Evolutionary conservation across 2,329 filamentous ascomycete genomes (phyloP).

Genomic region (Claviceps lovelessii): DNA sequence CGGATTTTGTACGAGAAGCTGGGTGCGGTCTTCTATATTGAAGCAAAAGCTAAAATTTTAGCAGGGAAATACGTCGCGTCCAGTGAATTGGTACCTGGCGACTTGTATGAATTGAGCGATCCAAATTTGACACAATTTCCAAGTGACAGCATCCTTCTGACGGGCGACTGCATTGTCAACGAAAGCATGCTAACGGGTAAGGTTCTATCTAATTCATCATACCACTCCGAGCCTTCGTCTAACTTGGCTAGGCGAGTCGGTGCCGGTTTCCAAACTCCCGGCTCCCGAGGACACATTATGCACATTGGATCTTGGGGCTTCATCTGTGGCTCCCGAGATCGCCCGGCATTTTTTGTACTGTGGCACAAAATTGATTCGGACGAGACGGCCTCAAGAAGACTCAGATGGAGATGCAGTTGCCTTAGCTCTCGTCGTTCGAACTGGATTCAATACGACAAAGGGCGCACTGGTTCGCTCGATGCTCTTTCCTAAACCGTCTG

Average conservation of each 20-base stretch:
- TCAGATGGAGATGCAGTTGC: constrained; percentile 79
- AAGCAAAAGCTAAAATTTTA: neutral
- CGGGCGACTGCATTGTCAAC: constrained; percentile 95
- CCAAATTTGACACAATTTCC: constrained; percentile 78
- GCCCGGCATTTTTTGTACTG: constrained; percentile 86
- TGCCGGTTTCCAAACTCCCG: constrained; percentile 86
- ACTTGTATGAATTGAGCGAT: constrained; percentile 94
- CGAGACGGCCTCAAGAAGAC: constrained; percentile 73
- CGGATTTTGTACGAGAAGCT: constrained; percentile 60
- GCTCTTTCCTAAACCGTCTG: constrained; percentile 95
- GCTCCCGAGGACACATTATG: constrained; percentile 67
- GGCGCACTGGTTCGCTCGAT: constrained; percentile 91
- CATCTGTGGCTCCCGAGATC: constrained; percentile 68
- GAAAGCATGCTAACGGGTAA: constrained; percentile 85
- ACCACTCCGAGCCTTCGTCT: neutral
- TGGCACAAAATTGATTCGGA: constrained; percentile 88
- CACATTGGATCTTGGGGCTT: constrained; percentile 61
- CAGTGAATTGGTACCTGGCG: constrained; percentile 79
- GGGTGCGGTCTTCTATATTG: neutral
- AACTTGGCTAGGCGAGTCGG: constrained; percentile 56
- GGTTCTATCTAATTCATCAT: constrained; percentile 24
- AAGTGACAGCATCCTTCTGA: constrained; percentile 78
- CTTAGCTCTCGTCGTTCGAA: constrained; percentile 80
- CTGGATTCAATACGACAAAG: constrained; percentile 95
- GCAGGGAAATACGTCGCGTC: constrained; percentile 72